These are phyloP conservation scores for Acacia crassicarpa DNA, from an alignment of 306 rosid genomes.

Conservation along the genomic window DNA sequence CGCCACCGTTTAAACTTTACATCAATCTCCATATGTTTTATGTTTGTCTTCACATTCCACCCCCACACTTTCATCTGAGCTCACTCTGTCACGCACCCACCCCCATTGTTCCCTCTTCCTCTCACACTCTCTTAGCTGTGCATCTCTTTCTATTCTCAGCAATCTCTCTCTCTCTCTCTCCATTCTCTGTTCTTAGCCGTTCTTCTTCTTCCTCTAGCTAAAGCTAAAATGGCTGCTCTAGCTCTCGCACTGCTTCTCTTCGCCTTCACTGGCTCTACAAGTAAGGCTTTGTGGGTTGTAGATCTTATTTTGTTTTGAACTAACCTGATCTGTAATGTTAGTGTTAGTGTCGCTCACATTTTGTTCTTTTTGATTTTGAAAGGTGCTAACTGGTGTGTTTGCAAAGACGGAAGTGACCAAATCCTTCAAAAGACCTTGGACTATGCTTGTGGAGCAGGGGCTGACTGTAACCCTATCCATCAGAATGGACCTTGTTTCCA, in stretches of 20 bases:
- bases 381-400: constrained; percentile 83
- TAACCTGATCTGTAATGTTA: neutral
- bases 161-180: neutral
- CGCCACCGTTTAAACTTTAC: constrained; percentile 36
- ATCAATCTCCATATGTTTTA: constrained; percentile 13
- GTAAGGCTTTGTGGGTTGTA: constrained; percentile 40
- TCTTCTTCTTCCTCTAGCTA: constrained; percentile 8
- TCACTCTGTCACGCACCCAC: constrained; percentile 39
- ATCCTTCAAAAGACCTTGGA: constrained; percentile 68
- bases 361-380: neutral
- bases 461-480: constrained; percentile 71
- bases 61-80: constrained; percentile 16
- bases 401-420: constrained; percentile 67
- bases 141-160: constrained; percentile 1
- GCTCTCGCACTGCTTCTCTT: constrained; percentile 56
- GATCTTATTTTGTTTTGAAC: neutral
- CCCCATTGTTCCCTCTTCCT: constrained; percentile 5
- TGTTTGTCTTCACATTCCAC: constrained; percentile 34
- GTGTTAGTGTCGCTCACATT: neutral
- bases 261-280: constrained; percentile 60
- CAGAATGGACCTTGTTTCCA: constrained; percentile 53
- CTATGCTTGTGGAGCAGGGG: constrained; percentile 94
- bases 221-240: constrained; percentile 49
- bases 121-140: constrained; percentile 5
- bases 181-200: constrained; percentile 10